phyloP scores from a whole-genome alignment of 805 yeast genomes.

The Candida quercuum region DNA sequence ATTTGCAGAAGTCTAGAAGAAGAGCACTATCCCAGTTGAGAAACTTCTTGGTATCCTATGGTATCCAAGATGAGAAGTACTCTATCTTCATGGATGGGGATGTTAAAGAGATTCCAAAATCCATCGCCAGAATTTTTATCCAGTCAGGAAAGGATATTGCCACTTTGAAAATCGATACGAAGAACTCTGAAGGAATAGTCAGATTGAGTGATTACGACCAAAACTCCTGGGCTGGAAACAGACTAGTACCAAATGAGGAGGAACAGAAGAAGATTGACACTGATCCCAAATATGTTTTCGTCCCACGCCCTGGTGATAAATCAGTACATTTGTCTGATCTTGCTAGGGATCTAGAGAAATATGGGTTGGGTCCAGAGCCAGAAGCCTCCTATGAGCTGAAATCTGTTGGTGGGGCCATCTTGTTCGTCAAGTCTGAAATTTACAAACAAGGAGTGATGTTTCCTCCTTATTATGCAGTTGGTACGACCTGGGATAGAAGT shows the following conservation, averaged over 20 bases:
- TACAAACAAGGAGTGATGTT: constrained; percentile 42
- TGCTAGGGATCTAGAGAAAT: constrained; percentile 7
- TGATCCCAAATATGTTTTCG: constrained; percentile 13
- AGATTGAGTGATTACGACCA: constrained; percentile 26
- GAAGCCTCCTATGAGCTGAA: constrained; percentile 22
- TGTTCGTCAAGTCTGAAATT: constrained; percentile 37
- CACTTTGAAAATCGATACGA: constrained; percentile 24
- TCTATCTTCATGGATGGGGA: constrained; percentile 29
- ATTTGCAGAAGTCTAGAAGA: constrained; percentile 19
- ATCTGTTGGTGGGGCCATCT: constrained; percentile 48
- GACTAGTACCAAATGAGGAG: constrained; percentile 20
- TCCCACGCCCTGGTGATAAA: constrained; percentile 11
- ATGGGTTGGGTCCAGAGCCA: constrained; percentile 2
- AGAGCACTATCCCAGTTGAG: constrained; percentile 20
- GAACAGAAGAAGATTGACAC: constrained; percentile 8
- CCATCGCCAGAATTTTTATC: constrained; percentile 22
- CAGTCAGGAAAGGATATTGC: constrained; percentile 25
- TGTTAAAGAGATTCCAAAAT: constrained; percentile 19
- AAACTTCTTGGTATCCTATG: constrained; percentile 20
- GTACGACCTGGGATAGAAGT: constrained; percentile 37
- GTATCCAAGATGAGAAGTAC: constrained; percentile 23
- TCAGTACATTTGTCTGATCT: constrained; percentile 11
- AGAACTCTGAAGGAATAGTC: constrained; percentile 10
- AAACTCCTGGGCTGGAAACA: constrained; percentile 30
- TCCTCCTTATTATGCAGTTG: constrained; percentile 41